Conservation (phyloP, 2,329 filamentous ascomycete species). For the Trichoderma pleuroti region DNA sequence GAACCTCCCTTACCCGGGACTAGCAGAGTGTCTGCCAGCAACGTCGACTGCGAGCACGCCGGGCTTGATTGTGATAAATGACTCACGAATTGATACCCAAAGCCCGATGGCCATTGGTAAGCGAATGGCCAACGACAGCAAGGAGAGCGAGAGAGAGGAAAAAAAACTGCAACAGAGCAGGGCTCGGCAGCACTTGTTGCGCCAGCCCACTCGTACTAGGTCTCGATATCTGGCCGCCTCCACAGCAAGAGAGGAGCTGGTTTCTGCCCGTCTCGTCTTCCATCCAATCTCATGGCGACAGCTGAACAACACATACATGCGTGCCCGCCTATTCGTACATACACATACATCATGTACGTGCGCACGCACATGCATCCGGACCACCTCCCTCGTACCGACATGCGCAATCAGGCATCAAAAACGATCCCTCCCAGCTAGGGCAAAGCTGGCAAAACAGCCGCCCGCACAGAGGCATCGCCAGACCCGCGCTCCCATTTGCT, state of each 20-base stretch:
- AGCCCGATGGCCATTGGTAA: background rate
- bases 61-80: background rate
- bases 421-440: constrained; percentile 11
- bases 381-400: background rate
- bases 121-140: background rate
- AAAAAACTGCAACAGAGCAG: background rate
- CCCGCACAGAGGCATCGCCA: constrained; percentile 3
- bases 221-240: constrained; percentile 20
- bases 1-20: constrained; percentile 3
- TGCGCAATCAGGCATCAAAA: constrained; percentile 17
- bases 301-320: constrained; percentile 18
- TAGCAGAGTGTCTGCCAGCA: background rate
- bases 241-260: constrained; percentile 1
- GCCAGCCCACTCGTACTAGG: constrained; percentile 17
- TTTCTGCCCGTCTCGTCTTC: background rate
- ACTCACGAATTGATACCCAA: constrained; percentile 17
- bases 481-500: constrained; percentile 10
- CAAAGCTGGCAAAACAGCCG: constrained; percentile 17
- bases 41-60: background rate
- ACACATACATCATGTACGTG: constrained; percentile 13
- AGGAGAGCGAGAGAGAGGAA: background rate
- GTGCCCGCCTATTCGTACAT: constrained; percentile 1
- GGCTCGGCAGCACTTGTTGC: constrained; percentile 1
- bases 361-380: background rate
- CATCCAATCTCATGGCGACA: constrained; percentile 11